These are phyloP conservation scores for Colletotrichum sp. DNA, from an alignment of 2,329 filamentous ascomycete species.

Conservation along the genomic window DNA sequence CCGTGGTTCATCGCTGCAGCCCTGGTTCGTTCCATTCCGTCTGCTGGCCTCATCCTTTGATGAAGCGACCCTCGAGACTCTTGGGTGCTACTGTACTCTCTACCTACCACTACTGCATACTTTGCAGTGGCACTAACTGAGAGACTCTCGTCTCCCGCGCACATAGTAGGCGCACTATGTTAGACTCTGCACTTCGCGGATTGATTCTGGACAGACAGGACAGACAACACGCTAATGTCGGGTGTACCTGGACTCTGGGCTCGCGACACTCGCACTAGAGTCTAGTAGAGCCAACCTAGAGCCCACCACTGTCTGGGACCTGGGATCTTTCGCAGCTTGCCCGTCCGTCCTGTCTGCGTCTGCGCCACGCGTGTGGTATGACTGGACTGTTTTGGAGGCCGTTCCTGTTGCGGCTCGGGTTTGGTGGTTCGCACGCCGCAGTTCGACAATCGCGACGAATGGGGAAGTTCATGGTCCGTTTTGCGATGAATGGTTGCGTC, in stretches of 20 bases:
- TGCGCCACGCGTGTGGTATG: neutral
- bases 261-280: neutral
- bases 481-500: neutral
- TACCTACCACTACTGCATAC: neutral
- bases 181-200: neutral
- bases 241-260: neutral
- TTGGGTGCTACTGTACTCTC: neutral
- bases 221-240: neutral
- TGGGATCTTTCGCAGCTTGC: neutral
- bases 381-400: neutral
- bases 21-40: slow-evolving; percentile 6
- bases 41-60: neutral
- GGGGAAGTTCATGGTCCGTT: slow-evolving; percentile 7
- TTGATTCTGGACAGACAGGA: neutral
- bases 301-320: neutral
- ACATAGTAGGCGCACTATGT: neutral
- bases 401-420: slow-evolving; percentile 18
- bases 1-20: slow-evolving; percentile 6
- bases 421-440: neutral
- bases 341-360: neutral
- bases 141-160: neutral
- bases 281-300: neutral
- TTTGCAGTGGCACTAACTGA: neutral
- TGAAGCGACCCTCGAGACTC: neutral
- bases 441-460: neutral